Conservation (phyloP, 2,329 filamentous ascomycete species). For the Pseudonectria buxi region DNA sequence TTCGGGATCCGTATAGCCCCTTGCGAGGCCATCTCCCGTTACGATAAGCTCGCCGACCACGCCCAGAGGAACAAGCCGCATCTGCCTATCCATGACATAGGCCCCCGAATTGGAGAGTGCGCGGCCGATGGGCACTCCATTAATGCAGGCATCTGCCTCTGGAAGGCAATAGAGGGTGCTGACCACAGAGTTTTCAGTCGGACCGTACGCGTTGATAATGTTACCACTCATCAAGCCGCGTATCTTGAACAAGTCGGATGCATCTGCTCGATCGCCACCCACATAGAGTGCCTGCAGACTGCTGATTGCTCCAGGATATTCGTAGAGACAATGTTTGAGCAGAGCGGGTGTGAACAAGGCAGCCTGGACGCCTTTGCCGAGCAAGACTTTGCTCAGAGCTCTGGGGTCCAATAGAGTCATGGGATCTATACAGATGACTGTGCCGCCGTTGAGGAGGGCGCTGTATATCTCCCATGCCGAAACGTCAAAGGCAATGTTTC, state of each 20-base stretch:
- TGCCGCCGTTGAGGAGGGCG: slow-evolving; percentile 7
- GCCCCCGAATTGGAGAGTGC: slow-evolving; percentile 15
- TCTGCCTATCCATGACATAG: slow-evolving; percentile 17
- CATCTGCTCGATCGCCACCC: slow-evolving; percentile 16
- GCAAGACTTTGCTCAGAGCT: slow-evolving; percentile 5
- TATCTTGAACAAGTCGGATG: slow-evolving; percentile 2
- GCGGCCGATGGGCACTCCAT: slow-evolving; percentile 14
- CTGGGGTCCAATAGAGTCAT: slow-evolving; percentile 1
- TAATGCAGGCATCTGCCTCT: slow-evolving; percentile 2
- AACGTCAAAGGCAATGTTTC: slow-evolving; percentile 10
- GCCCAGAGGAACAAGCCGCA: slow-evolving; percentile 17
- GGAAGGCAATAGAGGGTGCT: slow-evolving; percentile 4
- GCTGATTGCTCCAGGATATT: slow-evolving; percentile 3
- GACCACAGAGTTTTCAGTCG: slow-evolving; percentile 12
- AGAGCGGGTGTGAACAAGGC: slow-evolving; percentile 11
- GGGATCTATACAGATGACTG: slow-evolving; percentile 8
- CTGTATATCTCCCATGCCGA: slow-evolving; percentile 6
- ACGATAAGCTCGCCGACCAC: slow-evolving; percentile 23
- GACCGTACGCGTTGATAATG: slow-evolving; percentile 11
- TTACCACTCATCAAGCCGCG: slow-evolving; percentile 1
- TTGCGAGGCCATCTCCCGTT: slow-evolving; percentile 18
- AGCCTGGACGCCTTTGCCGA: slow-evolving; percentile 3
- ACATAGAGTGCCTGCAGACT: slow-evolving; percentile 6
- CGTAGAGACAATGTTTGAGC: slow-evolving; percentile 14
- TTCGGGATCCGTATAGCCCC: slow-evolving; percentile 14